These are phyloP conservation scores for Fusarium ramigenum DNA, from an alignment of 2,329 filamentous ascomycete species.

Conservation along the genomic window DNA sequence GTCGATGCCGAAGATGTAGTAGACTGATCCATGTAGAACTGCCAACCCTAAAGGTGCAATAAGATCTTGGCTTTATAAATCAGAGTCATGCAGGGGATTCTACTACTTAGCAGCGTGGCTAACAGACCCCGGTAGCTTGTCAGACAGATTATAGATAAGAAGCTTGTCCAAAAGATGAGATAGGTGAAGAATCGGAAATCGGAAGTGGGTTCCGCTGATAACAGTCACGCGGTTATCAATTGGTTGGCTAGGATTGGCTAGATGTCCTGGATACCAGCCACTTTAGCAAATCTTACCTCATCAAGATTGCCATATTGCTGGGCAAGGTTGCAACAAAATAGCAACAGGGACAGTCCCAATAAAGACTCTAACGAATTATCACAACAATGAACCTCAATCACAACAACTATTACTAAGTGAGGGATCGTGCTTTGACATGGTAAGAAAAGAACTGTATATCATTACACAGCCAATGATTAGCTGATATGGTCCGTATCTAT, in stretches of 20 bases:
- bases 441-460: no score
- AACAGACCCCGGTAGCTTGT: neutral
- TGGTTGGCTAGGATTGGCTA: neutral
- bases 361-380: neutral
- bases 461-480: neutral
- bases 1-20: neutral
- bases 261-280: neutral
- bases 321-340: neutral
- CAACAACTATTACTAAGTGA: no score
- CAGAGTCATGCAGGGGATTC: neutral
- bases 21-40: neutral
- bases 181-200: neutral
- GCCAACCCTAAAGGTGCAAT: accelerated
- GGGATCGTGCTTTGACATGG: neutral
- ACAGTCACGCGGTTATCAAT: neutral
- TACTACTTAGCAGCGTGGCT: no score
- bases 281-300: no score
- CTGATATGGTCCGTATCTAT: no score
- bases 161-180: neutral
- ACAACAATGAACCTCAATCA: neutral
- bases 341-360: neutral
- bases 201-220: neutral
- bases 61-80: accelerated
- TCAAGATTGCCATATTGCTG: neutral
- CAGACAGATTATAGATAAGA: neutral